phyloP scores from a whole-genome alignment of 2,329 filamentous ascomycete genomes.

The Fusarium acutatum region DNA sequence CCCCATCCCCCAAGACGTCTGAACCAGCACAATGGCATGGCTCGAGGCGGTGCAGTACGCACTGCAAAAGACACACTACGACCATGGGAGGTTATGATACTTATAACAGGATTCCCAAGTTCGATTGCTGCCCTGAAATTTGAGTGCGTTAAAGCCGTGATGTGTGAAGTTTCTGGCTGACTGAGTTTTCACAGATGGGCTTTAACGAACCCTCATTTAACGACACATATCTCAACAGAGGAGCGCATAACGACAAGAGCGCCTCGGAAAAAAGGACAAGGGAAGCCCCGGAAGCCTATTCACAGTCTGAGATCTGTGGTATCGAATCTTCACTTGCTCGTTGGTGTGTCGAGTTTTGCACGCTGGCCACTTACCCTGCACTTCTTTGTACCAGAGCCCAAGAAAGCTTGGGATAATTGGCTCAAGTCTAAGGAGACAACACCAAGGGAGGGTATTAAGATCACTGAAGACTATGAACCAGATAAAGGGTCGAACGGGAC shows the following conservation, averaged over 20 bases:
- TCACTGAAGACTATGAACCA: slow-evolving; percentile 65
- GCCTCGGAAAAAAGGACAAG: slow-evolving; percentile 57
- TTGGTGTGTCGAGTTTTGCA: slow-evolving; percentile 80
- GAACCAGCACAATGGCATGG: slow-evolving; percentile 88
- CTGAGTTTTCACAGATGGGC: slow-evolving; percentile 74
- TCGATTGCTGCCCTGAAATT: slow-evolving; percentile 91
- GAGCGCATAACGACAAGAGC: slow-evolving; percentile 66
- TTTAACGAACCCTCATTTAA: slow-evolving; percentile 84
- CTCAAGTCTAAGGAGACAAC: slow-evolving; percentile 57
- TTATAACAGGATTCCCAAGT: slow-evolving; percentile 90
- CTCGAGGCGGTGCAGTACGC: slow-evolving; percentile 80
- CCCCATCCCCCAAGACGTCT: slow-evolving; percentile 86
- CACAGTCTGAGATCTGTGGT: slow-evolving; percentile 73
- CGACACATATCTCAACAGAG: slow-evolving; percentile 76
- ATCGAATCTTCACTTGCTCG: slow-evolving; percentile 81
- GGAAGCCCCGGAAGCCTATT: slow-evolving; percentile 64
- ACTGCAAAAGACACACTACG: slow-evolving; percentile 74
- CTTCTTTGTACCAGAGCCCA: slow-evolving; percentile 78
- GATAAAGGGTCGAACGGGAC: not conserved
- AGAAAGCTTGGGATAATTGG: slow-evolving; percentile 72
- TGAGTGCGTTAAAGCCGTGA: slow-evolving; percentile 67
- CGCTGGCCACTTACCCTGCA: slow-evolving; percentile 84
- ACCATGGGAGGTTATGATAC: slow-evolving; percentile 90
- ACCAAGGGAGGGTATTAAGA: slow-evolving; percentile 57
- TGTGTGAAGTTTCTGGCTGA: not conserved